Evolutionary conservation across 441 rosid genomes (phyloP), one percentile per base, ranked within the genome.

Genomic region (Euphorbia corollata): DNA sequence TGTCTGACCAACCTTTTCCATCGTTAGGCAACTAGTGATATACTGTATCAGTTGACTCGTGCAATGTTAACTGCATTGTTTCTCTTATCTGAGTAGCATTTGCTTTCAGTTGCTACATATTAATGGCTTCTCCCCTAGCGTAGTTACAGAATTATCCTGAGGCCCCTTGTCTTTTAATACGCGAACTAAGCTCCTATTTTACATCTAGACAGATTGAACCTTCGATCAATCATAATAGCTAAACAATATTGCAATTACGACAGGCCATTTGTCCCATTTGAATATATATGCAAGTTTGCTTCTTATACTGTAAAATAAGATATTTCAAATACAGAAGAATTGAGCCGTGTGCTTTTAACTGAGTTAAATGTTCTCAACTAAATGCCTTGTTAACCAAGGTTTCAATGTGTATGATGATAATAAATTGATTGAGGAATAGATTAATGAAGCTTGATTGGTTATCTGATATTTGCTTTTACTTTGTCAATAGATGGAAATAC

Each of bases 401-500:
- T 50, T 36, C 22, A n/a, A 18, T 16, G 18, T 18, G 54, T 50
- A 3, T 1, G 6, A 50, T 50, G 22, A 18, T 50, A 16, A 50
- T 50, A 16, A 50, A 36, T 45, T 50, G 54, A 50, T 50, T 16
- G 18, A 16, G 54, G 54, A 4, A 27, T 34, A 47, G 48, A 59
- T 36, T 60, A 51, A 47, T 15, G 18, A 39, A 54, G 11, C 23
- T 61, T 50, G 23, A n/a, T 59, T 47, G 59, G 23, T 48, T 63
- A 53, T 48, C 68, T 64, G 41, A 67, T 73, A 55, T 68, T 68
- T 41, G 60, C 38, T 30, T 53, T 68, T 68, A 71, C 69, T 60
- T 62, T 69, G 77, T 56, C 24, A 32, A 64, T 78, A 93, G 97
- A 89, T 93, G 95, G 97, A 93, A 73, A 78, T 90, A 63, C 85